phyloP scores from a whole-genome alignment of 106 monocot species.

The Allium fistulosum region DNA sequence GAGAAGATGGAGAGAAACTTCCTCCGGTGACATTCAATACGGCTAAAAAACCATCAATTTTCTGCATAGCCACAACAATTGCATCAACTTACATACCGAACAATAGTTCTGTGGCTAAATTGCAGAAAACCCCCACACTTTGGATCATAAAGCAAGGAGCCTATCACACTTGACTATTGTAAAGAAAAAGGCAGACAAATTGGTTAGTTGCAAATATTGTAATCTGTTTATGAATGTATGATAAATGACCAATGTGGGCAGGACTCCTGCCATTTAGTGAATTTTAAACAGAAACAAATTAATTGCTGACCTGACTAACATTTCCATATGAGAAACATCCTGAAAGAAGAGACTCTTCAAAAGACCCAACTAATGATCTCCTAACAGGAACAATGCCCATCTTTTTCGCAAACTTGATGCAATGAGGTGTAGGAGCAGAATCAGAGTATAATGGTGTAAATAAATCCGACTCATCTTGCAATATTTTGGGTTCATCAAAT shows the following conservation, averaged over 20 bases:
- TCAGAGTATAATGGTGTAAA: conserved; percentile 23
- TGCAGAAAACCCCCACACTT: too few species aligned
- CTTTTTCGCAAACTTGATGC: conserved; percentile 25
- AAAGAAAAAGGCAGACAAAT: too few species aligned
- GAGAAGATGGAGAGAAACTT: conserved; percentile 57
- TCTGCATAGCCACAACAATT: conserved; percentile 34
- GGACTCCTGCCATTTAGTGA: background rate
- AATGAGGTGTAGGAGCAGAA: conserved; percentile 23
- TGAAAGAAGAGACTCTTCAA: conserved; percentile 96
- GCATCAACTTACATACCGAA: too few species aligned
- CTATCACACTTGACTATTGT: too few species aligned
- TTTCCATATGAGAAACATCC: conserved; percentile 68
- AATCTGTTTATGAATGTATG: too few species aligned
- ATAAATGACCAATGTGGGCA: too few species aligned
- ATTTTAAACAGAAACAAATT: conserved; percentile 6
- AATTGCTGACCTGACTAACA: conserved; percentile 46
- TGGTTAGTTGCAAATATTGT: too few species aligned
- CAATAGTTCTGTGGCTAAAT: too few species aligned
- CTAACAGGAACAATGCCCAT: conserved; percentile 45
- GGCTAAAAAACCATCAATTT: conserved; percentile 86
- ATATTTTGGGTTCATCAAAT: conserved; percentile 1
- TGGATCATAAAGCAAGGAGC: too few species aligned
- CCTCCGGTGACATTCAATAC: conserved; percentile 86
- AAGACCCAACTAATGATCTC: conserved; percentile 90
- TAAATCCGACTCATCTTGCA: conserved; percentile 32